Conservation (phyloP, 495 filamentous ascomycete genomes). For the Aspergillus ellipticus region DNA sequence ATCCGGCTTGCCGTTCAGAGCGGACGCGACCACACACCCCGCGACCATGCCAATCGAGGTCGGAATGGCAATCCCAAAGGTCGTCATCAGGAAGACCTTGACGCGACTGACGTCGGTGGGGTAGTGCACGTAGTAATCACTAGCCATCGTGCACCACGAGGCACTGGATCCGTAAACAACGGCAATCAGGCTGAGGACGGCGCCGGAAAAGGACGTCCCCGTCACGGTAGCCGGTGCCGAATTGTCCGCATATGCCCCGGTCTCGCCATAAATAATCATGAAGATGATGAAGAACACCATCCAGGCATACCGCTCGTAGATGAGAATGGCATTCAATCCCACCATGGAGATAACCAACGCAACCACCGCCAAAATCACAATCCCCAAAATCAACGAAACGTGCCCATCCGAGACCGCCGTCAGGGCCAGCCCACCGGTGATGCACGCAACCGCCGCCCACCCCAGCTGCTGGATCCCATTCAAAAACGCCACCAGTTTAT, state of each 20-base stretch:
- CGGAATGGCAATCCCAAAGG: constrained; percentile 1
- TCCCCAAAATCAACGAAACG: constrained; percentile 2
- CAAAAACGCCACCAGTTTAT: constrained; percentile 46
- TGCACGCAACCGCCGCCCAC: constrained; percentile 26
- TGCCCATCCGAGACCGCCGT: constrained; percentile 4
- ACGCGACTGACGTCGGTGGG: constrained; percentile 2
- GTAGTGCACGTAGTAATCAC: constrained; percentile 9
- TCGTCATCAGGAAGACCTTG: constrained; percentile 8
- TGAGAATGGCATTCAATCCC: constrained; percentile 3
- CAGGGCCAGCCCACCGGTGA: constrained; percentile 3
- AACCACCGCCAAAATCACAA: constrained; percentile 5
- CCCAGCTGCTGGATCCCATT: constrained; percentile 49
- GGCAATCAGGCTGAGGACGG: constrained; percentile 2
- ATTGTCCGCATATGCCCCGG: background rate
- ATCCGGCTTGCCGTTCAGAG: background rate
- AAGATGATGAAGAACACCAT: constrained; percentile 8
- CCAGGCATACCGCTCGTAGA: constrained; percentile 9
- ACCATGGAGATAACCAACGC: constrained; percentile 4
- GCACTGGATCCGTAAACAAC: constrained; percentile 8
- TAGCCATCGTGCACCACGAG: constrained; percentile 4
- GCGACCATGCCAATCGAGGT: constrained; percentile 4
- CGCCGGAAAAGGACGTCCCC: background rate
- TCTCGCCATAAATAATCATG: constrained; percentile 6
- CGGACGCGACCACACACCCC: constrained; percentile 3
- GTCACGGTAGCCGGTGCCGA: background rate